Percentiles rank a stretch among this genome's conserved stretches.
Conservation (phyloP, 148 eudicot species). For the Chenopodium quinoa region DNA sequence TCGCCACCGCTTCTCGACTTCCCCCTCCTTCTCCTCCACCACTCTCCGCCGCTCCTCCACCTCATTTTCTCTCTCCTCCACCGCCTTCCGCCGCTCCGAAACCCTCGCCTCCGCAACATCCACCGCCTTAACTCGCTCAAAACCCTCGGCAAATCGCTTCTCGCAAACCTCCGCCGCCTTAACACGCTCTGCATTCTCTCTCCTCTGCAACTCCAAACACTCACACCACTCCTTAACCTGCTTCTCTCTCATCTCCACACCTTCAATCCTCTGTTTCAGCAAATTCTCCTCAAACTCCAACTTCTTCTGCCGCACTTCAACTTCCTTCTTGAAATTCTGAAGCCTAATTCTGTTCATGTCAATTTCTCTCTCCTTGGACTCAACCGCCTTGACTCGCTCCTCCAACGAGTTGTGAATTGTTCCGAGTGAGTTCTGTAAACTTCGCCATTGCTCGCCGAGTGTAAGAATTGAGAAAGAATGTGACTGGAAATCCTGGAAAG, state of each 20-base stretch:
- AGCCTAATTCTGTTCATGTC: neutral
- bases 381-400: neutral
- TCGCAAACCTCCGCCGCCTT: slow-evolving; percentile 5
- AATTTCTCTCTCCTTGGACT: neutral
- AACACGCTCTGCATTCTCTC: slow-evolving; percentile 3
- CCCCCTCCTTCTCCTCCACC: slow-evolving; percentile 9
- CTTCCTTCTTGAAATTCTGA: neutral
- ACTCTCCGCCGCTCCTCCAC: neutral
- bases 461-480: neutral
- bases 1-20: neutral
- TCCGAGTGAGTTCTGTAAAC: neutral
- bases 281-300: slow-evolving; percentile 9
- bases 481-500: slow-evolving; percentile 13
- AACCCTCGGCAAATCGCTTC: neutral
- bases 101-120: neutral
- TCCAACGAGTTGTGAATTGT: neutral
- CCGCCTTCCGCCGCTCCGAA: neutral
- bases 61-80: slow-evolving; percentile 3
- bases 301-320: slow-evolving; percentile 5
- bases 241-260: neutral
- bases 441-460: neutral
- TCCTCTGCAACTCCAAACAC: slow-evolving; percentile 4
- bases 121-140: neutral
- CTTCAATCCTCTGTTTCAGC: slow-evolving; percentile 5
- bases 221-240: slow-evolving; percentile 4